Evolutionary conservation across 2,329 filamentous ascomycete species (phyloP).

Genomic region (Fusarium chlamydosporum): DNA sequence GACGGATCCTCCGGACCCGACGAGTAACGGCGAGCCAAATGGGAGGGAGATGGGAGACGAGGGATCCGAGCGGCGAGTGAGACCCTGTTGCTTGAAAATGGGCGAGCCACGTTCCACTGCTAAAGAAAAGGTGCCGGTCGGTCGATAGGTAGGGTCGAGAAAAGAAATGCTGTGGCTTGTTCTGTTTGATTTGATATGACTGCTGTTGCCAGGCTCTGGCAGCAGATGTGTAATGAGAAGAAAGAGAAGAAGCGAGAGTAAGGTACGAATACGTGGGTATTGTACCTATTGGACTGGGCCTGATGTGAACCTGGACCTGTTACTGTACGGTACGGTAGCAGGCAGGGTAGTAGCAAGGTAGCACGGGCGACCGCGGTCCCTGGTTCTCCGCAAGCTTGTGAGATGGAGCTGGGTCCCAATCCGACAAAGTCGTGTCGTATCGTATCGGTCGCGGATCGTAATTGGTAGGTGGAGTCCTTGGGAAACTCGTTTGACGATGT

Average conservation of each 20-base stretch:
- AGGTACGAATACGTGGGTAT: slow-evolving; percentile 44
- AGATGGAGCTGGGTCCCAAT: slow-evolving; percentile 36
- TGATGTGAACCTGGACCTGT: slow-evolving; percentile 24
- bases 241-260: slow-evolving; percentile 18
- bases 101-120: slow-evolving; percentile 43
- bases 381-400: slow-evolving; percentile 45
- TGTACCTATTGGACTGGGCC: slow-evolving; percentile 19
- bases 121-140: slow-evolving; percentile 5
- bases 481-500: slow-evolving; percentile 30
- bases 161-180: slow-evolving; percentile 45
- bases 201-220: slow-evolving; percentile 30
- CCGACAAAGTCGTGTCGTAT: slow-evolving; percentile 43
- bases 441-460: slow-evolving; percentile 46
- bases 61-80: slow-evolving; percentile 26
- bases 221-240: slow-evolving; percentile 32
- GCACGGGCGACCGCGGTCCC: slow-evolving; percentile 36
- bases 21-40: slow-evolving; percentile 38
- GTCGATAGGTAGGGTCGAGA: slow-evolving; percentile 22
- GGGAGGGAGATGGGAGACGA: slow-evolving; percentile 25
- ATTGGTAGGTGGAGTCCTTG: slow-evolving; percentile 42
- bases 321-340: slow-evolving; percentile 26
- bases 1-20: slow-evolving; percentile 40
- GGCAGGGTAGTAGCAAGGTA: slow-evolving; percentile 14
- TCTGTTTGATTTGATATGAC: slow-evolving; percentile 15
- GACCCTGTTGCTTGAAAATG: slow-evolving; percentile 39